These are phyloP conservation scores for Acmispon strigosus DNA, from an alignment of 306 rosid genomes.

Conservation along the genomic window DNA sequence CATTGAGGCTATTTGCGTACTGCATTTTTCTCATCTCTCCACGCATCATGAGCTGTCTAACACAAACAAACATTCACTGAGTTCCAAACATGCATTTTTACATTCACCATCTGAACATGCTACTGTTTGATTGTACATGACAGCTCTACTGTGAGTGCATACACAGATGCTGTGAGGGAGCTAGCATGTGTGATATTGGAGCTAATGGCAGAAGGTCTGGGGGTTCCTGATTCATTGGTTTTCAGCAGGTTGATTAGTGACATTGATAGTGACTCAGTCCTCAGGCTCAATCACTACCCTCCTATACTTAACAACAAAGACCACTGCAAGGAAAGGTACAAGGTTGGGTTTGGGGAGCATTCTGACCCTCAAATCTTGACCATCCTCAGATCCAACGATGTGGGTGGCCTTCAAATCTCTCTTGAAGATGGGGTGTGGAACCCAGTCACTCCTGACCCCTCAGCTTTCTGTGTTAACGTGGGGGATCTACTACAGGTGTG, in stretches of 20 bases:
- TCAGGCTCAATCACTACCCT: constrained; percentile 83
- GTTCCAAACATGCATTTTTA: too few species aligned
- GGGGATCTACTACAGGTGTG: constrained; percentile 69
- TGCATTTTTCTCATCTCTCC: too few species aligned
- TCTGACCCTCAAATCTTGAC: constrained; percentile 90
- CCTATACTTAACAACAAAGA: constrained; percentile 8
- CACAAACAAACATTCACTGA: too few species aligned
- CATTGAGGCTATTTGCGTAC: too few species aligned
- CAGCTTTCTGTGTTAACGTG: constrained; percentile 66
- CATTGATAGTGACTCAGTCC: constrained; percentile 50
- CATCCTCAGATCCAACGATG: constrained; percentile 70
- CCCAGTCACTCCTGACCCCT: constrained; percentile 66
- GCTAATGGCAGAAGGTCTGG: constrained; percentile 60
- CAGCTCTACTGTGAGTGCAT: constrained; percentile 47
- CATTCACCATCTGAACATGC: not conserved
- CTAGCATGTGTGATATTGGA: constrained; percentile 74
- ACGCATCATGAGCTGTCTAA: too few species aligned
- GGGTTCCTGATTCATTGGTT: constrained; percentile 40
- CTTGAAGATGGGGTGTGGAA: constrained; percentile 54
- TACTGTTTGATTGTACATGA: constrained; percentile 20
- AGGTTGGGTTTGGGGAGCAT: constrained; percentile 74
- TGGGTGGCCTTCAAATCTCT: constrained; percentile 70
- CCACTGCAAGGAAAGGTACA: constrained; percentile 10
- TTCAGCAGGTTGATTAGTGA: constrained; percentile 53
- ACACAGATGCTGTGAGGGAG: constrained; percentile 37